Evolutionary conservation across 2,329 filamentous ascomycete species (phyloP).

Genomic region (Xylariaceae sp.): DNA sequence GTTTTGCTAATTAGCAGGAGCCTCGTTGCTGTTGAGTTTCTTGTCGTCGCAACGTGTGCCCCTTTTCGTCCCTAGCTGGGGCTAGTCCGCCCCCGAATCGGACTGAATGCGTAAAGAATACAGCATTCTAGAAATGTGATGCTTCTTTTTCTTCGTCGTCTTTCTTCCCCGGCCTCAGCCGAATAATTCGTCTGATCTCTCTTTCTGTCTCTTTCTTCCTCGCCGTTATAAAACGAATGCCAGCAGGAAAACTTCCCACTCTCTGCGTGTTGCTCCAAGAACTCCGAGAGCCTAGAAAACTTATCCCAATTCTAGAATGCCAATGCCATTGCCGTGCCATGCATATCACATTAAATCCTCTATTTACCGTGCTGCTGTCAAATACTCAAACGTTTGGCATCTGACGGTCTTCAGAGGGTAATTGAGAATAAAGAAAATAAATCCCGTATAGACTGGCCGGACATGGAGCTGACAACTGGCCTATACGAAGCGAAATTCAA

Average conservation of each 20-base stretch:
- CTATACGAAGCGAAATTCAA: conserved; percentile 20
- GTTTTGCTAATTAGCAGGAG: conserved; percentile 28
- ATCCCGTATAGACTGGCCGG: conserved; percentile 6
- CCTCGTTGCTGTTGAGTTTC: conserved; percentile 7
- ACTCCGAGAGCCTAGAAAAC: conserved; percentile 41
- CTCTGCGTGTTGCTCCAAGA: conserved; percentile 41
- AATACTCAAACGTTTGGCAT: conserved; percentile 30
- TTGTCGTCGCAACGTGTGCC: conserved; percentile 16
- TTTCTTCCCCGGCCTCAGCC: conserved; percentile 2
- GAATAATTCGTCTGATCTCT: too few relatives aligned
- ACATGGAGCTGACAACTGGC: conserved; percentile 10
- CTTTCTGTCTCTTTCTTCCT: conserved; percentile 12
- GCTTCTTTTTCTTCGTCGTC: conserved; percentile 9
- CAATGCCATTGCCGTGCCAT: conserved; percentile 45
- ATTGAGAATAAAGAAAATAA: conserved; percentile 28
- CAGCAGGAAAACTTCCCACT: conserved; percentile 35
- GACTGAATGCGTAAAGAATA: conserved; percentile 24
- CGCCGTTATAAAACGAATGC: conserved; percentile 42
- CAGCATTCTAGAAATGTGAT: conserved; percentile 17
- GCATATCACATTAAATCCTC: conserved; percentile 46
- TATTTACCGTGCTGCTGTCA: conserved; percentile 41
- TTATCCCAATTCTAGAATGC: conserved; percentile 43
- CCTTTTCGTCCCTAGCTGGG: conserved; percentile 29
- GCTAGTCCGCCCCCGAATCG: conserved; percentile 33
- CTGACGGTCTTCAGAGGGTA: conserved; percentile 28